Evolutionary conservation across 192 early-diverging fungal species (phyloP).

Genomic region (Coemansia reversa): DNA sequence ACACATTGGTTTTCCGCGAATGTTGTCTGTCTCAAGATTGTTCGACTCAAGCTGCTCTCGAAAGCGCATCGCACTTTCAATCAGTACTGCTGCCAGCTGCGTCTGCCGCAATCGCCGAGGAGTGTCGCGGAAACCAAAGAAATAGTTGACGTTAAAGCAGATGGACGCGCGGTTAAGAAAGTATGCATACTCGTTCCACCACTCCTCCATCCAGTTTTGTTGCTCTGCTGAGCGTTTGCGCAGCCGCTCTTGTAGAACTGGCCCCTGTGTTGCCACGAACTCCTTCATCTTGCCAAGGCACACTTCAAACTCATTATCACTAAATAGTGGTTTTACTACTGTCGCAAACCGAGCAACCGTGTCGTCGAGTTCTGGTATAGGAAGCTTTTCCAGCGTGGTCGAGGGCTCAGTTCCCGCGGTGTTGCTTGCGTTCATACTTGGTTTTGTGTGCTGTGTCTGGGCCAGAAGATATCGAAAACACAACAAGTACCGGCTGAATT

Average conservation of each 20-base stretch:
- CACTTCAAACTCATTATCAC: conserved; percentile 51
- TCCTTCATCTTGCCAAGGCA: conserved; percentile 50
- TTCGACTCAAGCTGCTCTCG: conserved; percentile 58
- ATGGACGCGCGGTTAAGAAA: conserved; percentile 54
- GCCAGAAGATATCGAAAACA: neutral
- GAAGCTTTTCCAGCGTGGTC: conserved; percentile 49
- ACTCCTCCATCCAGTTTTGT: conserved; percentile 54
- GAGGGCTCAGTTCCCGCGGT: neutral
- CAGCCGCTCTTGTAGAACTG: conserved; percentile 54
- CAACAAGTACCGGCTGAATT: neutral
- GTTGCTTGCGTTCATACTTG: conserved; percentile 12
- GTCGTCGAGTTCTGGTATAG: conserved; percentile 59
- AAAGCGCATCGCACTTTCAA: conserved; percentile 65
- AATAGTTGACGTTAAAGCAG: conserved; percentile 55
- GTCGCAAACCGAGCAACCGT: conserved; percentile 55
- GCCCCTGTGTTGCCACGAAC: conserved; percentile 52
- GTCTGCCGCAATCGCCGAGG: conserved; percentile 37
- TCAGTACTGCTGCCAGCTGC: conserved; percentile 62
- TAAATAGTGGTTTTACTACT: conserved; percentile 53
- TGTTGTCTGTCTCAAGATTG: conserved; percentile 67
- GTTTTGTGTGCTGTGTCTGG: conserved; percentile 9
- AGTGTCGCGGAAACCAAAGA: conserved; percentile 54
- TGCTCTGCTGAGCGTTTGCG: conserved; percentile 33
- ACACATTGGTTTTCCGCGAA: conserved; percentile 68
- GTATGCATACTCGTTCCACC: conserved; percentile 58